Evolutionary conservation across 2,329 filamentous ascomycete species (phyloP).

Genomic region (Phoma herbarum): DNA sequence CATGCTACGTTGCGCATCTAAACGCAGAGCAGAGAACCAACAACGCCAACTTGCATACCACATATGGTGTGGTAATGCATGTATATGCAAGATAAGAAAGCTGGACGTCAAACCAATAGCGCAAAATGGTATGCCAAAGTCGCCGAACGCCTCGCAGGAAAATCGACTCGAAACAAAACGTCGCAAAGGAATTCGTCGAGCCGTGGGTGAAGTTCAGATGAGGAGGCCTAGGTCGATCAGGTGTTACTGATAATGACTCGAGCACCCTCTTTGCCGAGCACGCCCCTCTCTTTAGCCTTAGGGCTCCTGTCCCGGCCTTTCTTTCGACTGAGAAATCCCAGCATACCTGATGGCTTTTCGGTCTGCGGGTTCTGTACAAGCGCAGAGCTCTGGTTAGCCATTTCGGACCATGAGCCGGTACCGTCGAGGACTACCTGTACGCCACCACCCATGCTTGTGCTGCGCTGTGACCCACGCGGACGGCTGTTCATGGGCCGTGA

Average conservation of each 20-base stretch:
- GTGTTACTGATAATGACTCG: slow-evolving; percentile 63
- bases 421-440: slow-evolving; percentile 92
- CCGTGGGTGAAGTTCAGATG: slow-evolving; percentile 20
- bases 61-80: slow-evolving; percentile 26
- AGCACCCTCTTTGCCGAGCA: slow-evolving; percentile 93
- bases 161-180: slow-evolving; percentile 32
- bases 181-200: slow-evolving; percentile 44
- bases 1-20: slow-evolving; percentile 21
- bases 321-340: slow-evolving; percentile 88
- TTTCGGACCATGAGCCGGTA: slow-evolving; percentile 87
- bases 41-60: slow-evolving; percentile 32
- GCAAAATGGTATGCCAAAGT: slow-evolving; percentile 33
- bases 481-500: slow-evolving; percentile 55
- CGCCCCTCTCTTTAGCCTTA: slow-evolving; percentile 91
- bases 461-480: slow-evolving; percentile 70
- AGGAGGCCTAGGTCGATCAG: slow-evolving; percentile 28
- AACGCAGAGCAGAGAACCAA: slow-evolving; percentile 17
- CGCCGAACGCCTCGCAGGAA: slow-evolving; percentile 42
- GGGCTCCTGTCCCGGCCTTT: slow-evolving; percentile 91
- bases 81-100: slow-evolving; percentile 27
- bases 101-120: slow-evolving; percentile 21
- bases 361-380: slow-evolving; percentile 59
- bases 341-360: slow-evolving; percentile 76
- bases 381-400: slow-evolving; percentile 83
- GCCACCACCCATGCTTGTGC: slow-evolving; percentile 80